These are phyloP conservation scores for Tubosaeta sp. DNA, from an alignment of 768 basidiomycete genomes.

Conservation along the genomic window DNA sequence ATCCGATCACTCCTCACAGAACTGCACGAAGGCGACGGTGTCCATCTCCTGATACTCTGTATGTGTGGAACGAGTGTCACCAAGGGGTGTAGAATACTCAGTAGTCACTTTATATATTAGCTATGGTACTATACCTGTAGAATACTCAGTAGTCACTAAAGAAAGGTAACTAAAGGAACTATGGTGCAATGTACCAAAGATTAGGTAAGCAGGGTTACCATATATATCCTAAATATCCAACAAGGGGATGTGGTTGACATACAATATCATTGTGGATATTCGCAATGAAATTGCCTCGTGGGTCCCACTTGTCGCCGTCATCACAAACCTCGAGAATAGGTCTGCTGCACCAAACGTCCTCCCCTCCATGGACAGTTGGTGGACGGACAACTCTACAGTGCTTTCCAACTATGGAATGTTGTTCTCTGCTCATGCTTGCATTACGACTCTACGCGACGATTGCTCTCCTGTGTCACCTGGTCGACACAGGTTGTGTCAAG, in stretches of 20 bases:
- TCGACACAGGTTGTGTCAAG: slow-evolving; percentile 15
- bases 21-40: slow-evolving; percentile 13
- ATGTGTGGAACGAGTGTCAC: slow-evolving; percentile 25
- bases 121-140: too few relatives aligned
- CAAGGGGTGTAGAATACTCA: too few relatives aligned
- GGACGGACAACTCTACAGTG: slow-evolving; percentile 27
- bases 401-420: slow-evolving; percentile 30
- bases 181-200: too few relatives aligned
- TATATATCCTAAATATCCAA: too few relatives aligned
- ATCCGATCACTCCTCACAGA: slow-evolving; percentile 25
- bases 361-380: slow-evolving; percentile 36
- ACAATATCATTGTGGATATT: slow-evolving; percentile 17
- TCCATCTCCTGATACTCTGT: slow-evolving; percentile 25
- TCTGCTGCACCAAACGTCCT: slow-evolving; percentile 14
- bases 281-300: slow-evolving; percentile 16
- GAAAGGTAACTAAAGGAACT: too few relatives aligned
- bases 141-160: too few relatives aligned
- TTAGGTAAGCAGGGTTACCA: too few relatives aligned
- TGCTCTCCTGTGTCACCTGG: slow-evolving; percentile 21
- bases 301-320: slow-evolving; percentile 22
- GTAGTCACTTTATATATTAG: too few relatives aligned
- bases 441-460: slow-evolving; percentile 18
- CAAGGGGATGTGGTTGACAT: slow-evolving; percentile 25
- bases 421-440: slow-evolving; percentile 27
- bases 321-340: slow-evolving; percentile 33